Evolutionary conservation across 768 basidiomycete genomes (phyloP).

Genomic region (Auricularia auricula-judae): DNA sequence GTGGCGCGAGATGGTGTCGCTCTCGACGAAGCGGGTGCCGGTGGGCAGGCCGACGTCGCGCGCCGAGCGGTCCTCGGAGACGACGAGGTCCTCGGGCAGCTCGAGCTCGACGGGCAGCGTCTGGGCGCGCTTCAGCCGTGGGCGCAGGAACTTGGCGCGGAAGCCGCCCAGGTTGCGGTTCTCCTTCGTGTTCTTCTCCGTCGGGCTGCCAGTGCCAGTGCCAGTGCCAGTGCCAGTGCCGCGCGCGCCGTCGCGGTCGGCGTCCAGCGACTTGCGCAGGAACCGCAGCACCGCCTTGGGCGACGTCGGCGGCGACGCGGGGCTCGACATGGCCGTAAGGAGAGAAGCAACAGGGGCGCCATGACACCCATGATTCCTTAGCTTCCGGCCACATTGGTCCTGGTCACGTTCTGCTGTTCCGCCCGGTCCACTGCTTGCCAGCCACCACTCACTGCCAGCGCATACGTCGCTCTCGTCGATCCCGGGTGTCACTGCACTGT

Average conservation of each 20-base stretch:
- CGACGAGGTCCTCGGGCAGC: background rate
- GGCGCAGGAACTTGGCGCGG: background rate
- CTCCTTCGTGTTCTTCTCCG: background rate
- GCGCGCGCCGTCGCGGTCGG: background rate
- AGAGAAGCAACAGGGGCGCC: background rate
- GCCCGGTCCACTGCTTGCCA: too few relatives aligned
- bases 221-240: background rate
- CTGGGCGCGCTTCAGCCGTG: background rate
- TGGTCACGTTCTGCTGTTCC: background rate
- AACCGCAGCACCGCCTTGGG: background rate
- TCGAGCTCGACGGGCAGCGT: background rate
- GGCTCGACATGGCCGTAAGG: background rate
- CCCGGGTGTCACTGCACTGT: too few relatives aligned
- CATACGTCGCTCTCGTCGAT: too few relatives aligned
- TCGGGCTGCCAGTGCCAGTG: background rate
- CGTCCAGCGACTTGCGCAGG: background rate
- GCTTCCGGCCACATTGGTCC: background rate
- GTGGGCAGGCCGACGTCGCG: background rate
- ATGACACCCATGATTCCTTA: background rate
- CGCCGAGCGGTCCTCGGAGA: background rate
- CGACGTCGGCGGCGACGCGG: background rate
- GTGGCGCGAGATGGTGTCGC: background rate
- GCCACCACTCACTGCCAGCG: too few relatives aligned
- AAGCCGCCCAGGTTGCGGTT: background rate
- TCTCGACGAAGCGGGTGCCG: conserved; percentile 1